Evolutionary conservation across 352 stramenopile species (phyloP).

Genomic region (Phytophthora sp.): DNA sequence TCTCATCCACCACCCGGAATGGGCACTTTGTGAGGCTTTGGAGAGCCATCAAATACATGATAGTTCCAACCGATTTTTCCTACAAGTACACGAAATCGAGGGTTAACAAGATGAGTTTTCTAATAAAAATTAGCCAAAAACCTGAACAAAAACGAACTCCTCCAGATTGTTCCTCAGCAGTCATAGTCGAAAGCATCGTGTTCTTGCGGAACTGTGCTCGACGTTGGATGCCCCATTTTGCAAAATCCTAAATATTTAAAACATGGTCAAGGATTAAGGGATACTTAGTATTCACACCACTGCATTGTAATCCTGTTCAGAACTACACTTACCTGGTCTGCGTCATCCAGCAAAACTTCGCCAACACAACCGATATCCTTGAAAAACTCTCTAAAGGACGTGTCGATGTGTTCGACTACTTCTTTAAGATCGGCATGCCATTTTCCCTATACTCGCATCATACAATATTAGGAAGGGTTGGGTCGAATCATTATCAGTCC

Average conservation of each 20-base stretch:
- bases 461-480: background rate
- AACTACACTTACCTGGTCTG: constrained; percentile 53
- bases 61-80: constrained; percentile 92
- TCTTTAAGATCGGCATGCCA: constrained; percentile 75
- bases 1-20: constrained; percentile 90
- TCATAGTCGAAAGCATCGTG: constrained; percentile 86
- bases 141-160: constrained; percentile 55
- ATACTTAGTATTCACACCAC: background rate
- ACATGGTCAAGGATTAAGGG: background rate
- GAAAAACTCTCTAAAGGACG: constrained; percentile 87
- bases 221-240: constrained; percentile 88
- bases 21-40: constrained; percentile 88
- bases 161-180: constrained; percentile 85
- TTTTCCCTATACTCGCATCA: constrained; percentile 42
- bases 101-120: constrained; percentile 5
- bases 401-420: constrained; percentile 81
- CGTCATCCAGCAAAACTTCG: constrained; percentile 81
- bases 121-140: background rate
- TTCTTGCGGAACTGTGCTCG: constrained; percentile 88
- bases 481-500: background rate
- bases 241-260: constrained; percentile 61
- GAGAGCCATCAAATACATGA: constrained; percentile 92
- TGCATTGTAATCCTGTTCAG: background rate
- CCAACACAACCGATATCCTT: constrained; percentile 87
- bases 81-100: constrained; percentile 30